These are phyloP conservation scores for Acanthamoeba divionensis DNA, from an alignment of 208 protist species.

Conservation along the genomic window DNA sequence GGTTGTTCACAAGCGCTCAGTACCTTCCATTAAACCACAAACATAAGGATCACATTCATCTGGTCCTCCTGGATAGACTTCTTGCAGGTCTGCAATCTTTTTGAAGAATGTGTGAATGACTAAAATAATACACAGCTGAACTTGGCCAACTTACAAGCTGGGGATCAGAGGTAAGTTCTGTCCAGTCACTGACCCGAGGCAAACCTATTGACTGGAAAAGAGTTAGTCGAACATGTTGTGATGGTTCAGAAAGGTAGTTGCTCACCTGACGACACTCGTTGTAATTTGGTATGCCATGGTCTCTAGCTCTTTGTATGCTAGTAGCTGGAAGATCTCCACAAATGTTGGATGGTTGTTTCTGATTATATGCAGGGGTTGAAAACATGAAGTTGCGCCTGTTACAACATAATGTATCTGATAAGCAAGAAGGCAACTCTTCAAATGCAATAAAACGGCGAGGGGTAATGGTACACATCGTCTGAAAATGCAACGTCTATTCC, in stretches of 20 bases:
- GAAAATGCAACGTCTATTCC: neutral
- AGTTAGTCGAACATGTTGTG: neutral
- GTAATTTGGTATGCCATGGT: constrained; percentile 25
- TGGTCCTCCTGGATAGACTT: neutral
- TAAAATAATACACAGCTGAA: no score
- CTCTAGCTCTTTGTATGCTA: constrained; percentile 1
- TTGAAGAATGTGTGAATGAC: no score
- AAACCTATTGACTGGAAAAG: neutral
- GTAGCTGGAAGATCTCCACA: constrained; percentile 13
- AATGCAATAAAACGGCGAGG: neutral
- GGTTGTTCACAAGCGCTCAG: no score
- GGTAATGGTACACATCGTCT: neutral
- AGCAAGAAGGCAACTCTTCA: no score
- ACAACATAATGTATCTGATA: no score
- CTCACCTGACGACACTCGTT: neutral
- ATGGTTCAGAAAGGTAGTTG: neutral
- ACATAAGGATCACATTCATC: constrained; percentile 36
- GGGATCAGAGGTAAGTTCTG: no score
- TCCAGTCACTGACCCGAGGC: no score
- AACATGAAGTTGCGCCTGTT: constrained; percentile 40
- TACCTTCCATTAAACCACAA: neutral
- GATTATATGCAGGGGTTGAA: constrained; percentile 25
- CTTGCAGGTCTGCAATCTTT: neutral
- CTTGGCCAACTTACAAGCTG: no score
- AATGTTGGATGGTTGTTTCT: neutral